These are phyloP conservation scores for Candida lessepsii DNA, from an alignment of 805 yeast genomes.

Conservation along the genomic window DNA sequence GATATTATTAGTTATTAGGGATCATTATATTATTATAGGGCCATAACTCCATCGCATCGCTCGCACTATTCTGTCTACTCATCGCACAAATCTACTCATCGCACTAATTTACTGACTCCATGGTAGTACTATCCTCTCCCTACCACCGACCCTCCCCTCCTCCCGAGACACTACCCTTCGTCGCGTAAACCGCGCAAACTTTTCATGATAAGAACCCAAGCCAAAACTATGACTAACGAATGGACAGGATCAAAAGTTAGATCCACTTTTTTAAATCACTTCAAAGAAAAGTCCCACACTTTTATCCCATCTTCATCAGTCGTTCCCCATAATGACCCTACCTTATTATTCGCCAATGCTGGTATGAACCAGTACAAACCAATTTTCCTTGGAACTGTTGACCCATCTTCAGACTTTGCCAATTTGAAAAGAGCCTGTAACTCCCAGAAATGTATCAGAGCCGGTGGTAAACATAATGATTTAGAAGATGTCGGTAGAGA, in stretches of 20 bases:
- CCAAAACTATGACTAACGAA: constrained; percentile 20
- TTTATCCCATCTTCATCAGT: constrained; percentile 93
- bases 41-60: no score
- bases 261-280: constrained; percentile 79
- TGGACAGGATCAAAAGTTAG: constrained; percentile 63
- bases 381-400: constrained; percentile 94
- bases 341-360: constrained; percentile 93
- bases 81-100: no score
- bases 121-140: neutral
- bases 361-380: constrained; percentile 99
- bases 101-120: no score
- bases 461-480: constrained; percentile 99
- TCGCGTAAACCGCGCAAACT: constrained; percentile 8
- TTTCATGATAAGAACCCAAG: constrained; percentile 8
- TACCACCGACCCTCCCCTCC: no score
- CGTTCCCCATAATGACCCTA: constrained; percentile 97
- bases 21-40: no score
- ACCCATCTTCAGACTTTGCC: constrained; percentile 87
- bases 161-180: constrained; percentile 1
- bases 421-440: constrained; percentile 84
- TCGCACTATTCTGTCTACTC: no score
- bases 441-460: constrained; percentile 98
- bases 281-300: constrained; percentile 64
- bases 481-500: constrained; percentile 98
- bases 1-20: no score